Percentiles rank a stretch among this genome's conserved stretches.
These are phyloP conservation scores for Trichaptum fuscoviolaceum DNA, from an alignment of 768 basidiomycete species.

Conservation along the genomic window DNA sequence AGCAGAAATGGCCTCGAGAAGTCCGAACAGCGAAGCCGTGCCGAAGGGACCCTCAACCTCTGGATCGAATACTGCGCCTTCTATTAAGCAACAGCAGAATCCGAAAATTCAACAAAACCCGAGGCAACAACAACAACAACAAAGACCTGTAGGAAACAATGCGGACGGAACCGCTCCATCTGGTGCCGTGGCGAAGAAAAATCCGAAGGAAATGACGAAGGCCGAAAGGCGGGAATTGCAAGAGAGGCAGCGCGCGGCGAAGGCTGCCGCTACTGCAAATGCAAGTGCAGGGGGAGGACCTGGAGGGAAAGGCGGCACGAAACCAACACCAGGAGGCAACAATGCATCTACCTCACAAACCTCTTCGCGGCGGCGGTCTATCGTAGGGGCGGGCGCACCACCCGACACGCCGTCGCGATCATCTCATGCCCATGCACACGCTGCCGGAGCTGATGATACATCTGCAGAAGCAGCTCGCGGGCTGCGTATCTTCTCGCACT, in stretches of 20 bases:
- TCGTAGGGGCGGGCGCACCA: conserved; percentile 18
- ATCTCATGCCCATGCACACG: conserved; percentile 12
- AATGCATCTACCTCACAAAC: conserved; percentile 15
- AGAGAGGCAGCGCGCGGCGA: conserved; percentile 77
- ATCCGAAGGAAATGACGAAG: conserved; percentile 75
- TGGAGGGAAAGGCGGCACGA: conserved; percentile 5
- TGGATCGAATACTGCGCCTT: neutral
- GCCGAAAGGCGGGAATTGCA: conserved; percentile 76
- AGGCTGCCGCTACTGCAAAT: conserved; percentile 43
- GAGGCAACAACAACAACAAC: neutral
- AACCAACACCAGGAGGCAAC: conserved; percentile 6
- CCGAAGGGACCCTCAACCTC: neutral
- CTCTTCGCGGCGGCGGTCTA: conserved; percentile 21
- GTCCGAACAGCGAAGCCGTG: neutral
- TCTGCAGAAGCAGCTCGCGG: conserved; percentile 43
- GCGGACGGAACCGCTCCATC: neutral
- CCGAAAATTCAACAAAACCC: neutral
- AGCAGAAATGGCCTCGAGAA: no score
- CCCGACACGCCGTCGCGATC: conserved; percentile 12
- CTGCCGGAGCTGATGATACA: conserved; percentile 18
- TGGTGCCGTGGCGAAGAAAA: conserved; percentile 19
- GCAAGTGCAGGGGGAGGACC: conserved; percentile 12
- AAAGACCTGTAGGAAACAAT: neutral
- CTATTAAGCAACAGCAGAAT: neutral
- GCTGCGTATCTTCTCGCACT: conserved; percentile 83